Conservation (phyloP, 495 filamentous ascomycete genomes). For the Lindgomyces ingoldianus region DNA sequence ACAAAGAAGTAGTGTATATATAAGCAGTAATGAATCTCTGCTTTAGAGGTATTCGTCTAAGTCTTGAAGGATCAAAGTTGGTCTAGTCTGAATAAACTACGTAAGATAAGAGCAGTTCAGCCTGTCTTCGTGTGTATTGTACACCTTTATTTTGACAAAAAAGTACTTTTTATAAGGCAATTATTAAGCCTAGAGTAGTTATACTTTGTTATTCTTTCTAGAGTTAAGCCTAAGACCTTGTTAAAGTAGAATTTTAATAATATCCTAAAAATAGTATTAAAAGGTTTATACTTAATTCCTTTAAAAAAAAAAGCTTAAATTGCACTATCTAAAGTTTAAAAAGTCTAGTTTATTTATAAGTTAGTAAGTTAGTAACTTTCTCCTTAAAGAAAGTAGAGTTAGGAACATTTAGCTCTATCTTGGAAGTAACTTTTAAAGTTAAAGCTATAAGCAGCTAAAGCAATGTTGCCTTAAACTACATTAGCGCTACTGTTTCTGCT, state of each 20-base stretch:
- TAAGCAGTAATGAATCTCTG: no score
- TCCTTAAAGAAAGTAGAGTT: slow-evolving; percentile 23
- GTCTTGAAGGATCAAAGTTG: no score
- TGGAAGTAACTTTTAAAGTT: slow-evolving; percentile 6
- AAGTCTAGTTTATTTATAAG: slow-evolving; percentile 36
- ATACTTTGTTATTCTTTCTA: slow-evolving; percentile 24
- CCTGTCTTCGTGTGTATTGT: slow-evolving; percentile 6
- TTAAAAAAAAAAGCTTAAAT: slow-evolving; percentile 24
- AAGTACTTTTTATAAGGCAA: slow-evolving; percentile 25
- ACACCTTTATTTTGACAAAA: no score
- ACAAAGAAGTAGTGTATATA: no score
- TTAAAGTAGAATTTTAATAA: slow-evolving; percentile 10
- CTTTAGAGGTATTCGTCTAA: no score
- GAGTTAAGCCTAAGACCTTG: slow-evolving; percentile 3
- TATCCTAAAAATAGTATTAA: slow-evolving; percentile 13
- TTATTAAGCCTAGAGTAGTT: slow-evolving; percentile 20
- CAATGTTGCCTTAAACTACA: slow-evolving; percentile 24
- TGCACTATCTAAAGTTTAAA: slow-evolving; percentile 6
- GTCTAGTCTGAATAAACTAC: no score
- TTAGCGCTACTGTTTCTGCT: slow-evolving; percentile 6
- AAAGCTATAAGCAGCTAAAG: slow-evolving; percentile 30
- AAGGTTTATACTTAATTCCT: slow-evolving; percentile 13
- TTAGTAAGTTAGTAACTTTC: slow-evolving; percentile 32
- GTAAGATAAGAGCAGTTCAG: slow-evolving; percentile 14
- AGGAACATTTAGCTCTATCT: slow-evolving; percentile 11